These are phyloP conservation scores for Pseudopyricularia javanii DNA, from an alignment of 2,329 filamentous ascomycete genomes.

Conservation along the genomic window DNA sequence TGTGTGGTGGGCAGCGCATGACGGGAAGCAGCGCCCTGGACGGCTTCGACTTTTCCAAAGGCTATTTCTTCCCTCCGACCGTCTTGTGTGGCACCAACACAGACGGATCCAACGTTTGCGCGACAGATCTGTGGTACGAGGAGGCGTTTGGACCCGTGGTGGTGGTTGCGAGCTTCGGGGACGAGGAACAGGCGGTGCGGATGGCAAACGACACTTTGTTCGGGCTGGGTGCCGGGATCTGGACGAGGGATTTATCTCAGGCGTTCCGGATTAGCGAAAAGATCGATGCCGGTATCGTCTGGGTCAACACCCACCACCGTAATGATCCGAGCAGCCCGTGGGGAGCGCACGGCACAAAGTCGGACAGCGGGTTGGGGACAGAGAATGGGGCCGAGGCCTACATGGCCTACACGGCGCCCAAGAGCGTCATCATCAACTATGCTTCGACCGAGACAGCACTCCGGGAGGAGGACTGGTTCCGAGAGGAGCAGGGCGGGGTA, in stretches of 20 bases:
- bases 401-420: conserved; percentile 44
- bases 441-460: conserved; percentile 39
- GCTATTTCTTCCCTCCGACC: conserved; percentile 73
- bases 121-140: conserved; percentile 64
- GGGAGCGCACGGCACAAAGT: conserved; percentile 45
- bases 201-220: conserved; percentile 65
- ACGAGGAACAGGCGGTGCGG: conserved; percentile 57
- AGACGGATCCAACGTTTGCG: conserved; percentile 46
- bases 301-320: conserved; percentile 52
- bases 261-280: conserved; percentile 61
- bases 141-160: conserved; percentile 79
- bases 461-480: conserved; percentile 55
- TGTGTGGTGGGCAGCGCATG: conserved; percentile 36
- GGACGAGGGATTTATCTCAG: conserved; percentile 63
- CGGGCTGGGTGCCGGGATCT: conserved; percentile 64
- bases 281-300: conserved; percentile 52
- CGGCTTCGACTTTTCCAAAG: conserved; percentile 35
- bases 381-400: conserved; percentile 60
- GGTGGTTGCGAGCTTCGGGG: conserved; percentile 62
- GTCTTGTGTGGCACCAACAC: conserved; percentile 43
- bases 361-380: conserved; percentile 54
- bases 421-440: conserved; percentile 61
- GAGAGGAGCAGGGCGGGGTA: conserved; percentile 30
- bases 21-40: conserved; percentile 34
- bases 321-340: conserved; percentile 62